Evolutionary conservation across 805 yeast species (phyloP).

Genomic region (Wickerhamiella sorbophila): DNA sequence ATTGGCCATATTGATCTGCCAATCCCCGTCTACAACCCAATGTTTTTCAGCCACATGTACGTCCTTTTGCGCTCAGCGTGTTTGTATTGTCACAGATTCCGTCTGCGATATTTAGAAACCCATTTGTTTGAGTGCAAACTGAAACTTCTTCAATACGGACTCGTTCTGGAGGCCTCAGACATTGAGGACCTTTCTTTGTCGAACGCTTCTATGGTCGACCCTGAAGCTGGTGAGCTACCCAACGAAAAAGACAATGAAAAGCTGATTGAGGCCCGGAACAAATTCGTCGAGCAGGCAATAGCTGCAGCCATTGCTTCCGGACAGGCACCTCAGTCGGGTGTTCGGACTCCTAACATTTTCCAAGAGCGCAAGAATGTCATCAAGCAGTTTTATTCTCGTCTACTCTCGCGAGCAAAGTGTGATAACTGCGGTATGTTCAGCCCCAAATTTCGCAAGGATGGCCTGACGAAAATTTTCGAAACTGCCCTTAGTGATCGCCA

Average conservation of each 20-base stretch:
- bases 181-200: conserved; percentile 43
- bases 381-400: conserved; percentile 58
- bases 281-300: conserved; percentile 58
- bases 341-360: conserved; percentile 67
- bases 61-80: conserved; percentile 72
- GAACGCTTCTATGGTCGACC: conserved; percentile 19
- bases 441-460: conserved; percentile 90
- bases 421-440: conserved; percentile 94
- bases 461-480: conserved; percentile 84
- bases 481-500: conserved; percentile 74
- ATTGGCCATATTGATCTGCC: conserved; percentile 97
- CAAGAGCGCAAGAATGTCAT: conserved; percentile 70
- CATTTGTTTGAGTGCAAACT: conserved; percentile 70
- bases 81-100: conserved; percentile 79
- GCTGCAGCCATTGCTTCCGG: conserved; percentile 65
- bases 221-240: conserved; percentile 29
- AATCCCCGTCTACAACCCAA: conserved; percentile 85
- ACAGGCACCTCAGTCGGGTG: conserved; percentile 49
- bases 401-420: conserved; percentile 72
- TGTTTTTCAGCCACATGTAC: conserved; percentile 85
- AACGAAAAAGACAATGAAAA: conserved; percentile 20
- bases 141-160: conserved; percentile 73
- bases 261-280: conserved; percentile 45
- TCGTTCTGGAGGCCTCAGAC: conserved; percentile 61
- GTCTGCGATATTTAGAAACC: conserved; percentile 50